Base-by-base conservation (phyloP, 2,329 filamentous ascomycete species). In the Pseudogymnoascus sp. region DNA sequence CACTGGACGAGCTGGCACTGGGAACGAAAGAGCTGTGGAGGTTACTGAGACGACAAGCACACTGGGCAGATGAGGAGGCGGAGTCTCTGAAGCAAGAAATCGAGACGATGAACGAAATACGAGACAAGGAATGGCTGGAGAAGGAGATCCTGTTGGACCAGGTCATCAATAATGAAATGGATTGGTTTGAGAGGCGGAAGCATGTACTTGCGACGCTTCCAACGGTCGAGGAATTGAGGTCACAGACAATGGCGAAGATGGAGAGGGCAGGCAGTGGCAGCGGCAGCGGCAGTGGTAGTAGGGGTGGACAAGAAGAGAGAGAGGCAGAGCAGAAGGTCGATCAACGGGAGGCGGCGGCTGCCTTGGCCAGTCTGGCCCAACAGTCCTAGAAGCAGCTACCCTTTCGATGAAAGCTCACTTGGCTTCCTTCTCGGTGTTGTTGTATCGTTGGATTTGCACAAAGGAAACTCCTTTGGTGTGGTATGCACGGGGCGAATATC, bases 71-170 rank as follows among this genome's bases (percentile, higher is more conserved):
- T 64, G 79, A 83, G 62, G 85, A 92, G 58, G 76, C 78, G 61
- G 83, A 88, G 58, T 72, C 77, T 37, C 75, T 94, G 57, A 80
- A 80, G 66, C 76, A 76, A 59, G 85, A 91, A 70, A 83, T 84
- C 65, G 83, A 85, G 64, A 75, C 76, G 41, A 80, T 87, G 71
- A 88, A 92, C 71, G 81, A 82, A 34, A 68, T 78, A 10, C 85
- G 87, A 71, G 82, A 82, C 70, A 79, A 83, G 63, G 88, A 90
- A 69, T 94, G 89, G 89, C 75, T 83, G 12, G 84, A 89, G 72
- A 92, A 92, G 72, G 89, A 94, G 72, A 79, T 89, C 28, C 72
- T 92, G 15, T 73, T 94, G n/a, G 82, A 89, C 61, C 89, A 90
- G 68, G 79, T 87, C 30, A 79, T 90, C 65, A 73, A 79, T 67